Base-by-base conservation (phyloP, 371 early-diverging fungal species). In the Mortierella polycephala region DNA sequence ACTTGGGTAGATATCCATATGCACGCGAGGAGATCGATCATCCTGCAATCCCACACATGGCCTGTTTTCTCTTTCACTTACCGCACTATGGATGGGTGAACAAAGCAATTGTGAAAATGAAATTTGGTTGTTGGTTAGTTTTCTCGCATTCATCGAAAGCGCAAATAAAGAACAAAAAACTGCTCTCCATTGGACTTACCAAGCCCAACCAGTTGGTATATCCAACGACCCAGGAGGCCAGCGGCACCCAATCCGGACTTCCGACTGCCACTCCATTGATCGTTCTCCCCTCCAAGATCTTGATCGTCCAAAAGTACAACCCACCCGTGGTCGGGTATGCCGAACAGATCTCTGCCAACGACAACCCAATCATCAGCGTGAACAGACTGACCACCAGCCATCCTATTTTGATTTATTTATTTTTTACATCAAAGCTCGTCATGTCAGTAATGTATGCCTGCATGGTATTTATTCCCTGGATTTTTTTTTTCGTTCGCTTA, bases 261-360 rank as follows among this genome's bases (percentile, higher is more conserved):
- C 87, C 87, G 13, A 88, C 65, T 10, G 81, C 76, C 12, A 91
- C 88, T 0, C 72, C 72, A 30, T 71, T 71, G 52, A 71, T 65
- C 7, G 61, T 66, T 44, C 72, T 60, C 30, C 72, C 72, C 46
- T 71, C 72, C 66, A 71, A 49, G 51, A 71, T 71, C 67, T 72
- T 72, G 60, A 70, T 75, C 42, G 91, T 86, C 89, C 89, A 91
- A 64, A 87, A 88, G 76, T 91, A 92, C 9, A 92, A 67, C 1
- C 90, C 90, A 14, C 93, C 93, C 13, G 90, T 87, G 13, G 90
- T 87, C 10, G 93, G 91, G 74, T 84, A 89, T 3, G 93, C 88
- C 3, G 89, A 89, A 62, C 91, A 91, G 58, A 93, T 93, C 75
- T 93, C 93, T 21, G 93, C 93, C 69, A 93, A 71, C 10, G 90